Evolutionary conservation across 2,329 filamentous ascomycete species (phyloP).

Genomic region (Raffaelea ambrosiae): DNA sequence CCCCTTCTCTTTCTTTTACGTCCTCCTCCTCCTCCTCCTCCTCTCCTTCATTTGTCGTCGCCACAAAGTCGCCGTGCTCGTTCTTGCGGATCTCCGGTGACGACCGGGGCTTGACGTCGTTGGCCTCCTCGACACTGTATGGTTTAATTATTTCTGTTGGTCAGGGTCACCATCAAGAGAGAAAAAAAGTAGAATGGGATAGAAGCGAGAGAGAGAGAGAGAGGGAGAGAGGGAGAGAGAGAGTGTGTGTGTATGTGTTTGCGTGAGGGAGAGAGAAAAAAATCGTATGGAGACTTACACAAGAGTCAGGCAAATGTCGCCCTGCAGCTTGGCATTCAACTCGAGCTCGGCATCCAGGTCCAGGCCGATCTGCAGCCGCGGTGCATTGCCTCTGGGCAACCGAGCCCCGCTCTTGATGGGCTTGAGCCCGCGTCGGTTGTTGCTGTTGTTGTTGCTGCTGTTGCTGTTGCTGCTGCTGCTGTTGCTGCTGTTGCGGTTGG

Average conservation of each 20-base stretch:
- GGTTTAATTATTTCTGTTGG: constrained; percentile 1
- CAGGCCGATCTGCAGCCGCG: constrained; percentile 21
- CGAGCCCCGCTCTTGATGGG: constrained; percentile 1
- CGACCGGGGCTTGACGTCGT: constrained; percentile 2
- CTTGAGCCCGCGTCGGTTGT: neutral
- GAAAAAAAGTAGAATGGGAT: neutral
- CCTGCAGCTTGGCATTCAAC: constrained; percentile 70
- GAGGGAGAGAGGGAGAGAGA: neutral
- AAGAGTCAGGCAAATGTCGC: constrained; percentile 62
- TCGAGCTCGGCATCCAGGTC: constrained; percentile 73
- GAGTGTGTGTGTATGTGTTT: too few relatives aligned
- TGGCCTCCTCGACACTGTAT: constrained; percentile 12
- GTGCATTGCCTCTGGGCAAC: neutral
- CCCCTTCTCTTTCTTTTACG: neutral
- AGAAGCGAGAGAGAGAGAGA: neutral
- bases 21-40: neutral
- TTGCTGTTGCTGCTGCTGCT: neutral
- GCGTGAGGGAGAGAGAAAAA: too few relatives aligned
- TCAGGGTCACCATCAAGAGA: neutral
- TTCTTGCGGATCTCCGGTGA: constrained; percentile 11
- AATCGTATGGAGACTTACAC: constrained; percentile 41
- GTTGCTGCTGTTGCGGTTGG: neutral
- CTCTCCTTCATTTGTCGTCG: neutral
- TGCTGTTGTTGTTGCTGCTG: neutral
- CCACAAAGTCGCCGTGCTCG: constrained; percentile 5